Conservation (phyloP, 106 monocot species). For the Dioscorea dumetorum region DNA sequence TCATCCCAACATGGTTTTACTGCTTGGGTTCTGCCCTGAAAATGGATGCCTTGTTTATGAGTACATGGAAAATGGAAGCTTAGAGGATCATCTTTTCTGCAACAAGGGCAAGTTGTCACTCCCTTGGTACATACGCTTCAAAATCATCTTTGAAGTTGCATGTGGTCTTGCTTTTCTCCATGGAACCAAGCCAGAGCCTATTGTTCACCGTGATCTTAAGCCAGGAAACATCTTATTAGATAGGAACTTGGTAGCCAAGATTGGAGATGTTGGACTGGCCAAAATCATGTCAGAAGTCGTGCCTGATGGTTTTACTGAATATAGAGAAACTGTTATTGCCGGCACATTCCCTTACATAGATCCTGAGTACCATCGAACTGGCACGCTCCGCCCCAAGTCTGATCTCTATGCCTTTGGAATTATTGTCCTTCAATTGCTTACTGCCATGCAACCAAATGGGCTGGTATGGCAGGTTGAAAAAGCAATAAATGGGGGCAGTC, state of each 20-base stretch:
- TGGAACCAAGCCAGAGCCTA: constrained; percentile 67
- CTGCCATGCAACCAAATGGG: constrained; percentile 44
- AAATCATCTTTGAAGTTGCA: constrained; percentile 72
- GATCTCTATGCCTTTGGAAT: constrained; percentile 84
- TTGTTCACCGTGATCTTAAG: constrained; percentile 89
- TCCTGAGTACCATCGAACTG: constrained; percentile 87
- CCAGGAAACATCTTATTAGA: constrained; percentile 85
- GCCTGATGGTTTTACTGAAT: constrained; percentile 77
- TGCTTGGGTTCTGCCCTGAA: constrained; percentile 77
- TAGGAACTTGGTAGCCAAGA: constrained; percentile 58
- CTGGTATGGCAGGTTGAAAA: constrained; percentile 41
- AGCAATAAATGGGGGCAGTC: constrained; percentile 36
- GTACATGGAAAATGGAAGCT: constrained; percentile 83
- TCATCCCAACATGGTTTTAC: constrained; percentile 79
- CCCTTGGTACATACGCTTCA: constrained; percentile 62
- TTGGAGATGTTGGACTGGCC: constrained; percentile 83
- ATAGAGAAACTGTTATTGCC: constrained; percentile 64
- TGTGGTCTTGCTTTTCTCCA: constrained; percentile 76
- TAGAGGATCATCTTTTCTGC: constrained; percentile 67
- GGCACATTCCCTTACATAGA: constrained; percentile 85
- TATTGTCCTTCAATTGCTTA: constrained; percentile 61
- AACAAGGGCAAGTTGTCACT: constrained; percentile 30
- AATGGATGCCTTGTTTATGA: constrained; percentile 74
- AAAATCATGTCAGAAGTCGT: constrained; percentile 60
- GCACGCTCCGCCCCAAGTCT: constrained; percentile 77